A percentile compares a stretch with the other conserved stretches of the same genome.
These are phyloP conservation scores for Populus trichocarpa DNA, from an alignment of 441 rosid genomes.

Conservation along the genomic window DNA sequence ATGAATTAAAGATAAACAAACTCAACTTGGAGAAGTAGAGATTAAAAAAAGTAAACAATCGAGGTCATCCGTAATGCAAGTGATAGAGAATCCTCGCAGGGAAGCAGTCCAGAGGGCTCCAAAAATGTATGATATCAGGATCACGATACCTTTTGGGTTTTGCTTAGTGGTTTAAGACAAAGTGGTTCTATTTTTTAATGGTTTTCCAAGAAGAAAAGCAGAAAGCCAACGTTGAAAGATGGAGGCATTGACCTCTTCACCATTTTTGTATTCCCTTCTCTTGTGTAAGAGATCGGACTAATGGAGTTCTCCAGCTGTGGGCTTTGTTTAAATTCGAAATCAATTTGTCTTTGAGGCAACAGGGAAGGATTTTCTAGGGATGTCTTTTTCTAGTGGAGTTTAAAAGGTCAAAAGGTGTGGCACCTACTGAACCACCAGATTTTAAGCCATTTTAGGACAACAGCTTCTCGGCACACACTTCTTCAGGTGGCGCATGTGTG, in stretches of 20 bases:
- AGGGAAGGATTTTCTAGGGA: conserved; percentile 24
- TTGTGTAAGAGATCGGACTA: conserved; percentile 16
- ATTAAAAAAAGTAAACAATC: neutral
- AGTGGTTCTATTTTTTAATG: conserved; percentile 1
- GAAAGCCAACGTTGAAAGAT: conserved; percentile 19
- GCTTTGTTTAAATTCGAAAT: conserved; percentile 19
- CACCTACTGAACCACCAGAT: conserved; percentile 8
- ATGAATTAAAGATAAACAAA: conserved; percentile 11
- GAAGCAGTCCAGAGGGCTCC: conserved; percentile 28
- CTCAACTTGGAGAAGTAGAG: conserved; percentile 20
- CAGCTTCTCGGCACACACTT: neutral
- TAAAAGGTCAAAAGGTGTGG: conserved; percentile 33
- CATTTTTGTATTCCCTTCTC: conserved; percentile 26
- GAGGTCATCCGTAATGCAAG: conserved; percentile 9
- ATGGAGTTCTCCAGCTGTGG: conserved; percentile 38
- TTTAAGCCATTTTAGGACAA: neutral
- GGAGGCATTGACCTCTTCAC: conserved; percentile 41
- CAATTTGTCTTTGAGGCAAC: neutral
- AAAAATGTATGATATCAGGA: conserved; percentile 21
- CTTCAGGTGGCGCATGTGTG: neutral
- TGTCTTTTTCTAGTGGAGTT: conserved; percentile 30
- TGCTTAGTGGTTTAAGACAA: conserved; percentile 2
- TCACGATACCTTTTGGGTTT: conserved; percentile 16
- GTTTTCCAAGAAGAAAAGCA: conserved; percentile 17
- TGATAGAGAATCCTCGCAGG: conserved; percentile 20